Base-by-base conservation (phyloP, 2,329 filamentous ascomycete species). In the Neofusicoccum ribis region DNA sequence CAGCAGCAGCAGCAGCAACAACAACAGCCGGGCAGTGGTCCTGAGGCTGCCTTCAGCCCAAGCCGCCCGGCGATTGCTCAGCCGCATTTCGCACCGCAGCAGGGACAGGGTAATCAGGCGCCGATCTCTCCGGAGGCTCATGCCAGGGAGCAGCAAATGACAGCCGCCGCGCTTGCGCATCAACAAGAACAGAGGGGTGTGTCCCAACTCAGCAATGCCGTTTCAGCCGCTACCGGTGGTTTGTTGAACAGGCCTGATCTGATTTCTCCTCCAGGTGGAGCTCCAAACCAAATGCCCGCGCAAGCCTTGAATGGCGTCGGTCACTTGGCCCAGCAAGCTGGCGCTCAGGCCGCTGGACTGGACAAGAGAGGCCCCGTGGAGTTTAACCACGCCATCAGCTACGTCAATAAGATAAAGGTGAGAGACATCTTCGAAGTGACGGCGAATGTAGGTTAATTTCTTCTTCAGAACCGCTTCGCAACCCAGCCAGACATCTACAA, bases 331-430 rank as follows among this genome's bases (percentile, higher is more conserved):
- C 63, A 65, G 54, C 63, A 65, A 47, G 54, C 17, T 23, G 86
- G 78, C 78, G 89, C 79, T 80, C 85, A 77, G 80, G 85, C 78
- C 80, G 85, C 78, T 80, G 77, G 76, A n/a, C 79, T 82, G 64
- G 93, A 96, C 77, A 96, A 95, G 74, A 88, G 93, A 64, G 94
- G 93, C 0, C 95, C 95, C 1, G 95, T 99, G 17, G 95, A 99
- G 75, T 99, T 99, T 78, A 99, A 99, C 76, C 95, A 99, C 79
- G 95, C 95, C 0, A 99, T 99, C 69, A 98, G 93, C 77, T 99
- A 99, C 73, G 95, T 99, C 63, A 99, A 99, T 76, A 99, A 99
- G 81, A 99, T 99, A 73, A 99, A 99, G 89, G 93, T 95, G 81
- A 77, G 85, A 23, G n/a, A 20, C 8, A 5, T 50, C 8, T 15